Percentiles rank a stretch among this genome's conserved stretches.
These are phyloP conservation scores for Phalaenopsis hybrid DNA, from an alignment of 116 monocot genomes.

Conservation along the genomic window DNA sequence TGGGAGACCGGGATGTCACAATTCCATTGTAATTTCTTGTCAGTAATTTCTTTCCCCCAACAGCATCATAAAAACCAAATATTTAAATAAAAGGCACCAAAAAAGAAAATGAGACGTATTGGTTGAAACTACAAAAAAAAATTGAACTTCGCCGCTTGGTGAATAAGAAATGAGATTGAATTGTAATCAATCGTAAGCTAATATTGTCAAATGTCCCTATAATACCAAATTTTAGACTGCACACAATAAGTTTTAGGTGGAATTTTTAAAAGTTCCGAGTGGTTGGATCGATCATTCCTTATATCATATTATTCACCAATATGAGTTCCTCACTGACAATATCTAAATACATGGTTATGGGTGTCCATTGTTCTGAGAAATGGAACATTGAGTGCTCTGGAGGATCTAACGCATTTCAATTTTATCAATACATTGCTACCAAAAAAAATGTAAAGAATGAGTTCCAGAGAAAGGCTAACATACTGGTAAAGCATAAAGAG, in stretches of 20 bases:
- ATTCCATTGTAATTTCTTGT: too few species aligned
- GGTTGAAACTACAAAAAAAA: too few species aligned
- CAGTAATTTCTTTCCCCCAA: too few species aligned
- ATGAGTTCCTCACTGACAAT: background rate
- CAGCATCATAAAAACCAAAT: too few species aligned
- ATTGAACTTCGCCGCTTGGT: too few species aligned
- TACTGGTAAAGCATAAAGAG: constrained; percentile 78
- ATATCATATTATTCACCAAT: background rate
- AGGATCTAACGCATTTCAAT: background rate
- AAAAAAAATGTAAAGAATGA: background rate
- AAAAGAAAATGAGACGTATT: too few species aligned
- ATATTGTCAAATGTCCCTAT: background rate
- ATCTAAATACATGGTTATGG: background rate
- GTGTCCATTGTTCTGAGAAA: background rate
- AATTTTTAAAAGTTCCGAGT: background rate
- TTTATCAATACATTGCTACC: background rate
- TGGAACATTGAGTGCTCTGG: background rate
- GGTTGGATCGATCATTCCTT: background rate
- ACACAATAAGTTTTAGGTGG: background rate
- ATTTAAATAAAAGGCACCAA: too few species aligned
- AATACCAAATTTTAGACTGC: background rate
- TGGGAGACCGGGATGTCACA: too few species aligned
- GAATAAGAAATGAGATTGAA: too few species aligned
- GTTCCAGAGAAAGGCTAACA: constrained; percentile 7
- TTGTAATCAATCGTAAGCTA: too few species aligned